phyloP scores from a whole-genome alignment of 2,329 filamentous ascomycete species.

The Aspergillus transmontanensis region DNA sequence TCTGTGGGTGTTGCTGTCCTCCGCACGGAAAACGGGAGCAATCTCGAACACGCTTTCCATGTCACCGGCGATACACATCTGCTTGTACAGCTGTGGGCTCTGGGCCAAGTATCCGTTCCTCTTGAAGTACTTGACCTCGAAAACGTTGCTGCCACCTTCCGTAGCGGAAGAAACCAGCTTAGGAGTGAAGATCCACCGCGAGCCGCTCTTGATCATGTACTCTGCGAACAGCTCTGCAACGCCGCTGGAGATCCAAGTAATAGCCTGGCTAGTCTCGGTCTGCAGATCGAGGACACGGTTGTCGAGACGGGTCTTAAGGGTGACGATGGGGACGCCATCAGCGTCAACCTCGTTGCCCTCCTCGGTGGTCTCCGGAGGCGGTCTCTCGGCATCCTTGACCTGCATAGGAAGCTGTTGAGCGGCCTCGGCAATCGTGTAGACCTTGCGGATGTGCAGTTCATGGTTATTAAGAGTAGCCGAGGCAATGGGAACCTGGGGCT shows the following conservation, averaged over 20 bases:
- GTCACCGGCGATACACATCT: slow-evolving; percentile 67
- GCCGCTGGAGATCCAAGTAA: slow-evolving; percentile 70
- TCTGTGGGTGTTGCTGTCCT: slow-evolving; percentile 68
- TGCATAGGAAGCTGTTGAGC: slow-evolving; percentile 63
- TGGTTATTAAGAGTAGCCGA: slow-evolving; percentile 77
- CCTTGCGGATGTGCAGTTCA: slow-evolving; percentile 86
- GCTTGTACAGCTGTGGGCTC: slow-evolving; percentile 68
- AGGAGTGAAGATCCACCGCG: slow-evolving; percentile 84
- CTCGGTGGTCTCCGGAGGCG: slow-evolving; percentile 47
- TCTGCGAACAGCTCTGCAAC: slow-evolving; percentile 73
- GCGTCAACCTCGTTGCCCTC: slow-evolving; percentile 54
- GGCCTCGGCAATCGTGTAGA: slow-evolving; percentile 73
- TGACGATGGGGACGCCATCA: slow-evolving; percentile 68
- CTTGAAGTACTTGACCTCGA: slow-evolving; percentile 86
- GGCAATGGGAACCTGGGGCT: slow-evolving; percentile 84
- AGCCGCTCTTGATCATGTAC: slow-evolving; percentile 74
- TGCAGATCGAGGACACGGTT: slow-evolving; percentile 93
- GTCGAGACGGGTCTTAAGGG: slow-evolving; percentile 81
- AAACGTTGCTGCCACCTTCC: slow-evolving; percentile 91
- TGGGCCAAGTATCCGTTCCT: slow-evolving; percentile 72
- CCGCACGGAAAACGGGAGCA: slow-evolving; percentile 67
- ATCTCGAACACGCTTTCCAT: slow-evolving; percentile 67
- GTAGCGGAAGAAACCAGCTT: slow-evolving; percentile 87
- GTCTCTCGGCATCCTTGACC: slow-evolving; percentile 55
- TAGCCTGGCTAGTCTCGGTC: slow-evolving; percentile 86